Evolutionary conservation across 805 yeast genomes (phyloP).

Genomic region (Nakazawaea sp.): DNA sequence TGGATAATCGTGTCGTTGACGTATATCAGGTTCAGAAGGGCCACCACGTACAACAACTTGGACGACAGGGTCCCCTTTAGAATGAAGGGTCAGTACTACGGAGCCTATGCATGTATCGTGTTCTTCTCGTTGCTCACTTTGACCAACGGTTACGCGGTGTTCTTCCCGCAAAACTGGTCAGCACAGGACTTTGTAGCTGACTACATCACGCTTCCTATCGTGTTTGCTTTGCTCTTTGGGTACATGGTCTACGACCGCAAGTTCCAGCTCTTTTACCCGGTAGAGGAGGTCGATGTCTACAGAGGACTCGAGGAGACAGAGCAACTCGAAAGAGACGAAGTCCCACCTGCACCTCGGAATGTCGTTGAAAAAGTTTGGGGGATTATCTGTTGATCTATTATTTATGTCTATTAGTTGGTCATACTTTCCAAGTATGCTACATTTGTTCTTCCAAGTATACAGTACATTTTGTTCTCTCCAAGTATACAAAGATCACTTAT

Average conservation of each 20-base stretch:
- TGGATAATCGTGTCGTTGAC: constrained; percentile 54
- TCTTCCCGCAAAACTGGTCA: constrained; percentile 45
- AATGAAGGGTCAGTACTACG: constrained; percentile 48
- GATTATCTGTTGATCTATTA: too few relatives aligned
- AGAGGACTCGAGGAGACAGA: constrained; percentile 57
- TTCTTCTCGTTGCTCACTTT: constrained; percentile 44
- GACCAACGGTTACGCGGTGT: constrained; percentile 68
- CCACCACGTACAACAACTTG: constrained; percentile 20
- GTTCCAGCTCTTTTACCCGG: constrained; percentile 36
- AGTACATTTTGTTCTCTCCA: too few relatives aligned
- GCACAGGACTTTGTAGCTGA: constrained; percentile 62
- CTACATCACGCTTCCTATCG: constrained; percentile 58
- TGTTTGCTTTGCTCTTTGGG: constrained; percentile 31
- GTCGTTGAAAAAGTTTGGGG: constrained; percentile 34
- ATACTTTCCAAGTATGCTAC: too few relatives aligned
- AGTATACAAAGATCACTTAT: constrained; percentile 24
- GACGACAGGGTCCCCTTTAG: constrained; percentile 52
- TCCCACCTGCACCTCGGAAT: constrained; percentile 27
- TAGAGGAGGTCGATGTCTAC: constrained; percentile 52
- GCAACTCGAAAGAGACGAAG: constrained; percentile 34
- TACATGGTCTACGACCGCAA: constrained; percentile 31
- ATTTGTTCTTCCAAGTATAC: too few relatives aligned
- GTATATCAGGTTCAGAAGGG: constrained; percentile 53
- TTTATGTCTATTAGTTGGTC: too few relatives aligned
- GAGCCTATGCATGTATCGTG: constrained; percentile 45